Percentiles rank a stretch among this genome's conserved stretches.
Conservation (phyloP, 208 protist species). For the Wallacemonas rigidus region DNA sequence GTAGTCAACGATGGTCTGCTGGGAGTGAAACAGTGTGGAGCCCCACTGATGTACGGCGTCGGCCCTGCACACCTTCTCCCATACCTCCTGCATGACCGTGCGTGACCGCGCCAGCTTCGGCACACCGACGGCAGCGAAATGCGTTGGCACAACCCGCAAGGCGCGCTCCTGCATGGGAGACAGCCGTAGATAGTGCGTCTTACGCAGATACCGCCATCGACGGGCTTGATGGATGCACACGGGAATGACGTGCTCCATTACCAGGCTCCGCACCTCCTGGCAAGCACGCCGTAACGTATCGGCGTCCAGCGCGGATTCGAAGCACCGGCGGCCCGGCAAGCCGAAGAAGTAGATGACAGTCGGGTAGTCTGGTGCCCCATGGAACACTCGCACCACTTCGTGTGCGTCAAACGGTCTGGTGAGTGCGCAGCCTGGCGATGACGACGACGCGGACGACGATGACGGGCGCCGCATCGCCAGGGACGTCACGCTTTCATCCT, state of each 20-base stretch:
- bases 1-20: constrained; percentile 10
- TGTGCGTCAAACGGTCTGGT: neutral
- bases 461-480: neutral
- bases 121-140: neutral
- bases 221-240: constrained; percentile 19
- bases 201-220: constrained; percentile 13
- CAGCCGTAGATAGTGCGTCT: constrained; percentile 4
- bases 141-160: neutral
- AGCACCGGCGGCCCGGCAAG: neutral
- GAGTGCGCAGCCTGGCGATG: neutral
- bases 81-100: constrained; percentile 12
- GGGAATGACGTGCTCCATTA: constrained; percentile 23
- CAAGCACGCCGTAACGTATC: neutral
- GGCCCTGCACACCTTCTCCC: neutral
- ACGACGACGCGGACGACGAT: neutral
- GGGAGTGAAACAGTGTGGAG: neutral
- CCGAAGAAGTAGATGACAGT: constrained; percentile 31
- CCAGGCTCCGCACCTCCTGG: constrained; percentile 11
- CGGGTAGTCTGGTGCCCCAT: constrained; percentile 21
- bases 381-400: constrained; percentile 25
- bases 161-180: constrained; percentile 11
- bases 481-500: neutral
- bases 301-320: constrained; percentile 16
- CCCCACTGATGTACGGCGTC: constrained; percentile 6
- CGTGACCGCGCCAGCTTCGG: neutral